These are phyloP conservation scores for Agrostemma githago DNA, from an alignment of 148 eudicot species.

Conservation along the genomic window DNA sequence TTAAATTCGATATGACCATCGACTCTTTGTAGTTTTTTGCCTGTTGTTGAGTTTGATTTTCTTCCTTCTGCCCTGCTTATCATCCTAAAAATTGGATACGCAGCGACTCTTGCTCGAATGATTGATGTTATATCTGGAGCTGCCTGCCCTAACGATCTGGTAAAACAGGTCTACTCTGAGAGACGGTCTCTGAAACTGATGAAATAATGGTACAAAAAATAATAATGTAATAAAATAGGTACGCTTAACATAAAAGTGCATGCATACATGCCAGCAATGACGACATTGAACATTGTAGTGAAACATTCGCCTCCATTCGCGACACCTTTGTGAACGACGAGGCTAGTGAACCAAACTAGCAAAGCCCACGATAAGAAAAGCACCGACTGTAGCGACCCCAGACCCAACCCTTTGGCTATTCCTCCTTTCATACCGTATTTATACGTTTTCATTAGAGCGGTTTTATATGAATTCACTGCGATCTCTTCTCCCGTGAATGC, in stretches of 20 bases:
- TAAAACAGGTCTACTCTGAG: background rate
- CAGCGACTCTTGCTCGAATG: slow-evolving; percentile 77
- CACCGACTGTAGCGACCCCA: slow-evolving; percentile 47
- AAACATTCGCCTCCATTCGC: slow-evolving; percentile 65
- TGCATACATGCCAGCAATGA: slow-evolving; percentile 64
- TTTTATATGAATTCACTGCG: slow-evolving; percentile 40
- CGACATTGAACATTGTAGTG: slow-evolving; percentile 56
- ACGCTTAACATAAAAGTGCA: too few species aligned
- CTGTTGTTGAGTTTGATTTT: slow-evolving; percentile 42
- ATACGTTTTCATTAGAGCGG: slow-evolving; percentile 41
- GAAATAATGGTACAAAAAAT: too few species aligned
- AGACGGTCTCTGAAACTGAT: too few species aligned
- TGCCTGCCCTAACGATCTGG: slow-evolving; percentile 92
- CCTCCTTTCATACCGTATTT: slow-evolving; percentile 53
- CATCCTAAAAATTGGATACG: slow-evolving; percentile 86
- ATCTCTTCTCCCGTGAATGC: slow-evolving; percentile 58
- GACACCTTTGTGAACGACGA: slow-evolving; percentile 37
- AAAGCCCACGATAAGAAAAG: slow-evolving; percentile 59
- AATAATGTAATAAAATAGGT: too few species aligned
- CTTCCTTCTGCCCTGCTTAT: slow-evolving; percentile 57
- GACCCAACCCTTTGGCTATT: slow-evolving; percentile 56
- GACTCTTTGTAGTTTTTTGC: slow-evolving; percentile 44
- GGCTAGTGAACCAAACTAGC: slow-evolving; percentile 60
- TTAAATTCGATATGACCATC: slow-evolving; percentile 81
- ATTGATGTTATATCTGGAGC: slow-evolving; percentile 95